These are phyloP conservation scores for Populus davidiana DNA, from an alignment of 345 rosid genomes.

Conservation along the genomic window DNA sequence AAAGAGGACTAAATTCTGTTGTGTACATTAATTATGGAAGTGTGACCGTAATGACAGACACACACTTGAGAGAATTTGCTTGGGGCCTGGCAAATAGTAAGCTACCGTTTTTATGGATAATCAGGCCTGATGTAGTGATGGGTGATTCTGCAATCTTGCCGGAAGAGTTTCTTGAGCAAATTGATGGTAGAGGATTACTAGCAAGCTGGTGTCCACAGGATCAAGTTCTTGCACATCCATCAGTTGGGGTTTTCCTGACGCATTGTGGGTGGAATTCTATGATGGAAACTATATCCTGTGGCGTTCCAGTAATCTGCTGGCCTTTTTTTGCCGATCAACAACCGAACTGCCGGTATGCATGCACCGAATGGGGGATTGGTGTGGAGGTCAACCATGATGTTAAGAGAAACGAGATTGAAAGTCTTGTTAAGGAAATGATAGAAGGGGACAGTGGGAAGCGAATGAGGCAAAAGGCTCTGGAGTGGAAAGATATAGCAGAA, in stretches of 20 bases:
- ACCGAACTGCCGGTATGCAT: constrained; percentile 27
- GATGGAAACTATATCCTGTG: constrained; percentile 21
- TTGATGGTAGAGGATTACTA: constrained; percentile 25
- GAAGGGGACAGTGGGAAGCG: constrained; percentile 16
- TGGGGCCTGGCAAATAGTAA: constrained; percentile 40
- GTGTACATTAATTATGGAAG: constrained; percentile 36
- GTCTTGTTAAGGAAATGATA: constrained; percentile 25
- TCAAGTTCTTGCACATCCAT: constrained; percentile 24
- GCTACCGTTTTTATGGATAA: constrained; percentile 35
- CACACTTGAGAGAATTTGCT: constrained; percentile 35
- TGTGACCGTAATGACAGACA: constrained; percentile 20
- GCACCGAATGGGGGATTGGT: constrained; percentile 28
- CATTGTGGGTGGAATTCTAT: constrained; percentile 45
- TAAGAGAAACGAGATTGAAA: constrained; percentile 21
- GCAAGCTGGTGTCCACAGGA: constrained; percentile 34
- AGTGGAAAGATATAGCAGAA: constrained; percentile 12
- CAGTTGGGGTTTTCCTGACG: constrained; percentile 32
- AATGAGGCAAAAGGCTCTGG: constrained; percentile 21
- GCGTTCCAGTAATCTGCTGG: constrained; percentile 34
- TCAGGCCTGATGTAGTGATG: constrained; percentile 26
- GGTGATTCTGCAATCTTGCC: constrained; percentile 27
- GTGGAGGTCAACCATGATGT: constrained; percentile 25
- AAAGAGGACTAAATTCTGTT: constrained; percentile 18
- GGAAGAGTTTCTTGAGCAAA: constrained; percentile 20
- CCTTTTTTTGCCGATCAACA: constrained; percentile 38